Conservation (phyloP, 2,329 filamentous ascomycete genomes). For the Stylonectria norvegica region DNA sequence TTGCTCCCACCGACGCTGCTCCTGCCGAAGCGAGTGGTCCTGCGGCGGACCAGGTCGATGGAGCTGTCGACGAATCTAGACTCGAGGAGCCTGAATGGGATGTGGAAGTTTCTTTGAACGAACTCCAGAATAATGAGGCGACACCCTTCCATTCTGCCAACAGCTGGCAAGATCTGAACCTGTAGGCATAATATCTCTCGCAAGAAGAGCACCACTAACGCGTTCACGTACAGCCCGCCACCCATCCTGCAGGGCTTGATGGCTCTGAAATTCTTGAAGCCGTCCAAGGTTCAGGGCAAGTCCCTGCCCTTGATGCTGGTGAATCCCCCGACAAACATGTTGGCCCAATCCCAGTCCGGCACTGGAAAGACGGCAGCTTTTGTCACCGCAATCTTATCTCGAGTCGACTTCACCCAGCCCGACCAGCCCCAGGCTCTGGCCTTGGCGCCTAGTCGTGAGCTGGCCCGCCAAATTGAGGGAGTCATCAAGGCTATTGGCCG, state of each 20-base stretch:
- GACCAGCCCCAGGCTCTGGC: slow-evolving; percentile 79
- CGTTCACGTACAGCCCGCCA: slow-evolving; percentile 29
- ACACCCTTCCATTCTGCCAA: slow-evolving; percentile 84
- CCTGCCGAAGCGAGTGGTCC: slow-evolving; percentile 19
- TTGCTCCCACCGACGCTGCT: slow-evolving; percentile 20
- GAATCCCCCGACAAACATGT: slow-evolving; percentile 88
- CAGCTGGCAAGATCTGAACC: slow-evolving; percentile 77
- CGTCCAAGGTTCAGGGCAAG: slow-evolving; percentile 96
- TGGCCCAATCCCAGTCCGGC: slow-evolving; percentile 98
- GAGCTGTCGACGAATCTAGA: slow-evolving; percentile 41
- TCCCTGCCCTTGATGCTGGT: slow-evolving; percentile 84
- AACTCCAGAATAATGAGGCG: slow-evolving; percentile 80
- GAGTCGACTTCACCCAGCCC: slow-evolving; percentile 69
- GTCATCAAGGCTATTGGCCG: slow-evolving; percentile 82
- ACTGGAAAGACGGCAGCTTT: slow-evolving; percentile 98
- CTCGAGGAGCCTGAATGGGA: slow-evolving; percentile 74
- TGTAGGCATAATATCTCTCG: slow-evolving; percentile 57
- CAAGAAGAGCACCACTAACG: no score
- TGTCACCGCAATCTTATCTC: slow-evolving; percentile 84
- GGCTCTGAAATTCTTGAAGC: slow-evolving; percentile 84
- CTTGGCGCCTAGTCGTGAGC: slow-evolving; percentile 87
- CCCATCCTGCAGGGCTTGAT: slow-evolving; percentile 73
- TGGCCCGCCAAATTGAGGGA: slow-evolving; percentile 88
- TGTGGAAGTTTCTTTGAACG: slow-evolving; percentile 88
- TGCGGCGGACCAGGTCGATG: slow-evolving; percentile 36